Base-by-base conservation (phyloP, 345 rosid species). In the Linum usitatissimum region DNA sequence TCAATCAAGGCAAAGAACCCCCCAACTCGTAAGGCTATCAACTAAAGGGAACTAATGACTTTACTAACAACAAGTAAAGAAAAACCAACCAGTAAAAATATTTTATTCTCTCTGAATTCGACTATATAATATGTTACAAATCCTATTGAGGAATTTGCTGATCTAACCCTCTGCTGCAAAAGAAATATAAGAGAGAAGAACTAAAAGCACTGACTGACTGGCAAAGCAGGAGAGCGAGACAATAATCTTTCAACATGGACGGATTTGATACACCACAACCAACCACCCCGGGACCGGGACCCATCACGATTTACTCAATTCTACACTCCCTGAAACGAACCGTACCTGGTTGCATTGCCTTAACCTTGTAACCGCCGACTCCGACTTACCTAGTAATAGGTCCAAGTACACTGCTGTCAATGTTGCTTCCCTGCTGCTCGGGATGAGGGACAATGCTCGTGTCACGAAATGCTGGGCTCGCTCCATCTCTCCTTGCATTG, bases 401-500 rank as follows among this genome's bases (percentile, higher is more conserved):
- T 90, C 83, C 17, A 94, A 75, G 70, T 88, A 94, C 6, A 85
- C 77, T 9, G 87, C 92, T 1, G 99, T 90, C 68, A 94, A 73
- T 21, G 80, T 78, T 55, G 91, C 97, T 78, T 88, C 86, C 19
- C 76, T 68, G 68, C 83, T 75, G 73, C 78, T 71, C 0, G 96
- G 95, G 64, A 90, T 14, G 28, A 84, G 60, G 28, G 81, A 64
- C 58, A 90, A 66, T 1, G 96, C 96, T 58, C 77, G 83, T 5
- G 60, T 62, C 53, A 80, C 82, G 55, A 88, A 80, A 65, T 79
- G 79, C 40, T 73, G 71, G 23, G 99, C 99, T 60, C 68, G 77
- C 58, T 86, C 84, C 17, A 83, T 68, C 55, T 86, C 92, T 31
- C 97, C 97, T 71, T 90, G 87, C 53, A 80, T 61, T 18, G 97